phyloP scores from a whole-genome alignment of 2,329 filamentous ascomycete species.

The Alternaria tenuissima region DNA sequence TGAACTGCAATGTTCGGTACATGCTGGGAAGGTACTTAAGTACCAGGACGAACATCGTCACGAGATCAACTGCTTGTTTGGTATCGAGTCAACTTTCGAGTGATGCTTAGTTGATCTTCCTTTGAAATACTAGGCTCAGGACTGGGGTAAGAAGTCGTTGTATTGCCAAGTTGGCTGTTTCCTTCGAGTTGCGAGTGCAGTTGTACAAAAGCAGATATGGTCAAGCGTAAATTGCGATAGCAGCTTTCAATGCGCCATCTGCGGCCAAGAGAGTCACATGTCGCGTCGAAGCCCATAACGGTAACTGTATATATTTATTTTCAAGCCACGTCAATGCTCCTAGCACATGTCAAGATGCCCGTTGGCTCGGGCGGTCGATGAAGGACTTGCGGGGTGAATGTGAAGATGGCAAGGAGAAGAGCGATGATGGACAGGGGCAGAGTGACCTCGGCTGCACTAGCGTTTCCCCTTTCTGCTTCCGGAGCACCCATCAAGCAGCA shows the following conservation, averaged over 20 bases:
- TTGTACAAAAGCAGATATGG: not conserved
- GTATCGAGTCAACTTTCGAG: not conserved
- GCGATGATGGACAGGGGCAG: conserved; percentile 1
- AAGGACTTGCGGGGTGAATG: not conserved
- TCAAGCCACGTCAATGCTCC: not conserved
- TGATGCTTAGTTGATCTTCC: not conserved
- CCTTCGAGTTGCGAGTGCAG: not conserved
- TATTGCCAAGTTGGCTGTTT: not conserved
- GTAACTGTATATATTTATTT: not conserved
- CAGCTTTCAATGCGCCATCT: not conserved
- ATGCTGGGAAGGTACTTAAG: not conserved
- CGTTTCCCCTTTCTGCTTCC: conserved; percentile 17
- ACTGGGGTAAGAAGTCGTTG: not conserved
- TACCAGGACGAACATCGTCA: not conserved
- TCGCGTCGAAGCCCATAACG: not conserved
- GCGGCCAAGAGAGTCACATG: not conserved
- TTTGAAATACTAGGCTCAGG: not conserved
- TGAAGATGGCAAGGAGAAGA: not conserved
- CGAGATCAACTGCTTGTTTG: not conserved
- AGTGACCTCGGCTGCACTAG: conserved; percentile 19
- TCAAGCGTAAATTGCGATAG: conserved; percentile 1
- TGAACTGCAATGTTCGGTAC: not conserved
- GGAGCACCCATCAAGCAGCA: conserved; percentile 8
- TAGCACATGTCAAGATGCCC: not conserved
- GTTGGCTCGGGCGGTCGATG: not conserved